A percentile compares a stretch with the other conserved stretches of the same genome.
phyloP scores from a whole-genome alignment of 768 basidiomycete species.

The Mycena maculata region DNA sequence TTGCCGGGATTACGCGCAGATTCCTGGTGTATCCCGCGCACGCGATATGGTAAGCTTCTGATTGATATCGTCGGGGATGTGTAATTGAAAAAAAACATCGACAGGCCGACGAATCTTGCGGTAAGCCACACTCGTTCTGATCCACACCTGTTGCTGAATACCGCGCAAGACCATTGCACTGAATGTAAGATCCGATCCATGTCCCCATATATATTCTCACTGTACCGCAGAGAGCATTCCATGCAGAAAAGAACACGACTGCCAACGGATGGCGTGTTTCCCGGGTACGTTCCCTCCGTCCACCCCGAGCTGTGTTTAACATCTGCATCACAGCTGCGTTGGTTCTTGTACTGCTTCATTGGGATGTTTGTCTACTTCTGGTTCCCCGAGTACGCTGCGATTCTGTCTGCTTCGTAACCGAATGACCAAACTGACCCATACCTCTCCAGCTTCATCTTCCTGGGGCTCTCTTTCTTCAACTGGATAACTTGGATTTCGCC shows the following conservation, averaged over 20 bases:
- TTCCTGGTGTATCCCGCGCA: conserved; percentile 68
- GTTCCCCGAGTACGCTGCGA: conserved; percentile 31
- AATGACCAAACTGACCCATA: conserved; percentile 39
- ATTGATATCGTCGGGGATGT: neutral
- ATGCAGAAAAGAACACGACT: conserved; percentile 41
- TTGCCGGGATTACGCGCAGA: conserved; percentile 62
- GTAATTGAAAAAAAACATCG: conserved; percentile 19
- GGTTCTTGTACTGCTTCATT: conserved; percentile 56
- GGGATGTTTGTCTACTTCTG: conserved; percentile 42
- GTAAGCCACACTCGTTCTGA: neutral
- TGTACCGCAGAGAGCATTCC: conserved; percentile 58
- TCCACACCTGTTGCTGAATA: neutral
- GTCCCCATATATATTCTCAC: neutral
- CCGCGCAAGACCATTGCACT: conserved; percentile 5
- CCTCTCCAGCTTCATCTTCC: conserved; percentile 50
- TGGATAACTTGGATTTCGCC: conserved; percentile 61
- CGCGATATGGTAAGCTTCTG: conserved; percentile 66
- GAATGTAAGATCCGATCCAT: neutral
- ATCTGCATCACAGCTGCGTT: conserved; percentile 45
- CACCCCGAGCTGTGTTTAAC: neutral
- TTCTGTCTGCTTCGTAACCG: too few species aligned
- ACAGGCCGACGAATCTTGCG: conserved; percentile 34
- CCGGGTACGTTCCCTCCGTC: conserved; percentile 8
- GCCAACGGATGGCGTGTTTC: conserved; percentile 38
- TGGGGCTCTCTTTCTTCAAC: conserved; percentile 42